A percentile compares a stretch with the other conserved stretches of the same genome.
Evolutionary conservation across 176 grass and related monocot genomes (phyloP).

Genomic region (Avena sativa): DNA sequence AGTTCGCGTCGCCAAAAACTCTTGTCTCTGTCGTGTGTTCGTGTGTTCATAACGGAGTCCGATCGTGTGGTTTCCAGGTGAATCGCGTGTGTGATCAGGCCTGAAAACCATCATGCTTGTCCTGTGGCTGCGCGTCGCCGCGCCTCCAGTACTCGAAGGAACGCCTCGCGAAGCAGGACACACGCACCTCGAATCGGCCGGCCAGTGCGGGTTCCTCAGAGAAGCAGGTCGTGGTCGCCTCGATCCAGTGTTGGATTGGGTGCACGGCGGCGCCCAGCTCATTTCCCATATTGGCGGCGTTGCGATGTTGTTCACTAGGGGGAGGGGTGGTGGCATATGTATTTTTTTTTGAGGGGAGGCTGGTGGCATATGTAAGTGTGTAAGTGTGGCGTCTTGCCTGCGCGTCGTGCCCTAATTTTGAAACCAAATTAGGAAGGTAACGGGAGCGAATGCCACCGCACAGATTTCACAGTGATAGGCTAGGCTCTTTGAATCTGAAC

Average conservation of each 20-base stretch:
- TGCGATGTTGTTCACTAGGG: not conserved
- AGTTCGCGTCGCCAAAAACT: too few relatives aligned
- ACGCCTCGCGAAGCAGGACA: not conserved
- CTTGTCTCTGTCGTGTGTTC: too few relatives aligned
- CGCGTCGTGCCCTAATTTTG: not conserved
- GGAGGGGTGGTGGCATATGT: too few relatives aligned
- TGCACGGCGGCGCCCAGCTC: not conserved
- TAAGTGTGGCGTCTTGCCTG: not conserved
- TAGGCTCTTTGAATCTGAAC: too few relatives aligned
- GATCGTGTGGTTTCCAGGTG: too few relatives aligned
- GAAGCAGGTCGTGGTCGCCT: not conserved
- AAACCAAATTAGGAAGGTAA: not conserved
- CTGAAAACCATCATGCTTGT: not conserved
- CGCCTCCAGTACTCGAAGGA: not conserved
- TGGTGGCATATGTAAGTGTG: too few relatives aligned
- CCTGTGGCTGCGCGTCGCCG: not conserved
- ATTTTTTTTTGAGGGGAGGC: too few relatives aligned
- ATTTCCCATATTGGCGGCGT: not conserved
- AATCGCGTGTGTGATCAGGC: too few relatives aligned
- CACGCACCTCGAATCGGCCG: not conserved
- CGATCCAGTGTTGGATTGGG: not conserved
- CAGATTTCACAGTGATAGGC: too few relatives aligned
- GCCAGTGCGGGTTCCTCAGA: not conserved
- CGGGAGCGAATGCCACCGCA: too few relatives aligned
- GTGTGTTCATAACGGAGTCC: too few relatives aligned